Conservation (phyloP, 768 basidiomycete genomes). For the Cyclocybe cylindracea region DNA sequence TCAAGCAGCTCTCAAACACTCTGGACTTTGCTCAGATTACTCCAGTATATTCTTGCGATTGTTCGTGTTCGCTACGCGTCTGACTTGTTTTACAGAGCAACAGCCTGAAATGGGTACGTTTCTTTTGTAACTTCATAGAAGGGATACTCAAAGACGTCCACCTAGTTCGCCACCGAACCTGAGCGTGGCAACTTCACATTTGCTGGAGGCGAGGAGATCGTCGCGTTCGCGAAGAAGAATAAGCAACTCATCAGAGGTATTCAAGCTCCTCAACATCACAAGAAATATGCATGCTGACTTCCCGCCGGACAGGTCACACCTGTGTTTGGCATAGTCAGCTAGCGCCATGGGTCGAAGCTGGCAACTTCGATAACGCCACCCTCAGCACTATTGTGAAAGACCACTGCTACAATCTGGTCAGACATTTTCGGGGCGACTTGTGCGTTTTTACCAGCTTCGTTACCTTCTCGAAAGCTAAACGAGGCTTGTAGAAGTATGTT, state of each 20-base stretch:
- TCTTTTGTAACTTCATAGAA: not conserved
- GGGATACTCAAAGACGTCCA: not conserved
- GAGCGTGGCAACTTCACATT: constrained; percentile 50
- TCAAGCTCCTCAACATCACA: not conserved
- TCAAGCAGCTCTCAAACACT: constrained; percentile 36
- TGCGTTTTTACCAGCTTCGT: constrained; percentile 16
- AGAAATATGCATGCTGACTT: not conserved
- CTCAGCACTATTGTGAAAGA: constrained; percentile 45
- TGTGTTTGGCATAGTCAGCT: constrained; percentile 58
- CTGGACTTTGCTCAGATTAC: constrained; percentile 47
- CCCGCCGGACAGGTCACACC: constrained; percentile 39
- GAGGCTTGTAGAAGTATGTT: constrained; percentile 15
- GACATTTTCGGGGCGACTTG: constrained; percentile 52
- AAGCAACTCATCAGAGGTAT: constrained; percentile 47
- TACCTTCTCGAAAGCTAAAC: not conserved
- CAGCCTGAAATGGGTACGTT: constrained; percentile 56
- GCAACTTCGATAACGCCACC: constrained; percentile 39
- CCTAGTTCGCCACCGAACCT: constrained; percentile 56
- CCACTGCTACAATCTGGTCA: constrained; percentile 50
- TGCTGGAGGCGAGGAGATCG: constrained; percentile 45
- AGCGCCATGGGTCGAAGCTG: constrained; percentile 48
- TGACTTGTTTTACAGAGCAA: constrained; percentile 29
- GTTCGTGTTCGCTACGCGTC: not conserved
- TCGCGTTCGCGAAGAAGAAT: constrained; percentile 43
- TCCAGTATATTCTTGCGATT: constrained; percentile 27